Evolutionary conservation across 805 yeast species (phyloP).

Genomic region (Lipomyces oligophaga): DNA sequence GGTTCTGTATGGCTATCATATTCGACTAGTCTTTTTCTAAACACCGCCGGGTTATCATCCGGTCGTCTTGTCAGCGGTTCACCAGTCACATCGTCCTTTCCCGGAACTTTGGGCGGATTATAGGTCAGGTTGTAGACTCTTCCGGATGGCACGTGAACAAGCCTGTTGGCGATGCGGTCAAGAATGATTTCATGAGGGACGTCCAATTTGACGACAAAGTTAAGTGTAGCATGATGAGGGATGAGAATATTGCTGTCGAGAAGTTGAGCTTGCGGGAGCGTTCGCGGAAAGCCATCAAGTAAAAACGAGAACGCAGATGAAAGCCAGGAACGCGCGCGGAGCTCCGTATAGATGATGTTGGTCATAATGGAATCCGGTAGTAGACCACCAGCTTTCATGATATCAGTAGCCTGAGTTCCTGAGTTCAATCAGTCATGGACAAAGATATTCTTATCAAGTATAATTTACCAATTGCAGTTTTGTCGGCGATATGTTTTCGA

Average conservation of each 20-base stretch:
- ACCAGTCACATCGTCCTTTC: conserved; percentile 83
- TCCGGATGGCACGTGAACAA: conserved; percentile 82
- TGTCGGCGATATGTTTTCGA: conserved; percentile 57
- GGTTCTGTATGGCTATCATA: conserved; percentile 62
- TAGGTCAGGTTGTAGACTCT: conserved; percentile 80
- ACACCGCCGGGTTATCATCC: conserved; percentile 76
- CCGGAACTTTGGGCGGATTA: conserved; percentile 82
- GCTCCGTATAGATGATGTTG: conserved; percentile 50
- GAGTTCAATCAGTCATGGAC: background rate
- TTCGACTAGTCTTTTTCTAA: conserved; percentile 59
- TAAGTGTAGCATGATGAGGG: conserved; percentile 46
- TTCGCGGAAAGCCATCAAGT: conserved; percentile 91
- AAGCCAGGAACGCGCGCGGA: conserved; percentile 46
- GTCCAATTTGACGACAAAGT: conserved; percentile 77
- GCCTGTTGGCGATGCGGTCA: conserved; percentile 76
- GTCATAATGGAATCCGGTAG: conserved; percentile 74
- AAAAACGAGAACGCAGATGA: conserved; percentile 53
- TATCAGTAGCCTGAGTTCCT: conserved; percentile 47
- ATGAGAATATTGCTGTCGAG: conserved; percentile 47
- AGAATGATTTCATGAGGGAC: conserved; percentile 84
- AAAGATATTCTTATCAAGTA: background rate
- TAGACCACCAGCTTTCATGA: conserved; percentile 60
- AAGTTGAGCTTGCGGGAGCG: conserved; percentile 62
- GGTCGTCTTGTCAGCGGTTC: conserved; percentile 75
- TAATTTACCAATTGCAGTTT: conserved; percentile 50